Evolutionary conservation across 768 basidiomycete genomes (phyloP), one percentile per base, ranked within the genome.

Genomic region (Hericium rajendrae): DNA sequence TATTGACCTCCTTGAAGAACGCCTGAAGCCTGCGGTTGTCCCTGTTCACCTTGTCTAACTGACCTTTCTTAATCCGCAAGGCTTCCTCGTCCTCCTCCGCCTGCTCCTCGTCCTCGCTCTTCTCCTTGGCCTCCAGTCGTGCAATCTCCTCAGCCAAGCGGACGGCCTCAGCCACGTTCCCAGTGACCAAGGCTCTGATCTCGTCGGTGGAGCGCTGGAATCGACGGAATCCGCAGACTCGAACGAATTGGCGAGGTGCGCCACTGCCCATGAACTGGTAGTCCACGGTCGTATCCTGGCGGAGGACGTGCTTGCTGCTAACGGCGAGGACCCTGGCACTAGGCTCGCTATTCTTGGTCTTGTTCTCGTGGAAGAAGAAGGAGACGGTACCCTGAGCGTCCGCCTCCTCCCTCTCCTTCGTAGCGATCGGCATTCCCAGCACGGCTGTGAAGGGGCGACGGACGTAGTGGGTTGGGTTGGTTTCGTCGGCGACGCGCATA

Each of bases 271-370:
- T 28, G 39, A 39, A 41, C 53, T 54, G 22, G 53, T 41, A 54
- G 13, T 66, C 58, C 32, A 59, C 55, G 43, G 60, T 66, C 56
- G 65, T 68, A 53, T 70, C 54, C 63, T 58, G 32, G 53, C 53
- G 60, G 43, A 67, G 59, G 28, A 72, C 67, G 38, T 72, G 71
- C 41, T 58, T 51, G 64, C 64, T 69, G 56, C 54, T 72, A 39
- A 71, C 51, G 11, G 54, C 68, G 51, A 63, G 60, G 40, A 70
- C 66, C 62, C 57, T 65, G 51, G 61, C 56, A 51, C 72, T 58
- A 58, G 63, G 49, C 54, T 51, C 52, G 66, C 66, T 68, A 26
- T 55, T 11, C 60, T 60, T 66, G 64, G 43, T 64, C 57, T 58
- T 62, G 65, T 64, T 60, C 64, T 69, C 62, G 62, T 71, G 54